Evolutionary conservation across 331 rosid species (phyloP).

Genomic region (Malus hybrid): DNA sequence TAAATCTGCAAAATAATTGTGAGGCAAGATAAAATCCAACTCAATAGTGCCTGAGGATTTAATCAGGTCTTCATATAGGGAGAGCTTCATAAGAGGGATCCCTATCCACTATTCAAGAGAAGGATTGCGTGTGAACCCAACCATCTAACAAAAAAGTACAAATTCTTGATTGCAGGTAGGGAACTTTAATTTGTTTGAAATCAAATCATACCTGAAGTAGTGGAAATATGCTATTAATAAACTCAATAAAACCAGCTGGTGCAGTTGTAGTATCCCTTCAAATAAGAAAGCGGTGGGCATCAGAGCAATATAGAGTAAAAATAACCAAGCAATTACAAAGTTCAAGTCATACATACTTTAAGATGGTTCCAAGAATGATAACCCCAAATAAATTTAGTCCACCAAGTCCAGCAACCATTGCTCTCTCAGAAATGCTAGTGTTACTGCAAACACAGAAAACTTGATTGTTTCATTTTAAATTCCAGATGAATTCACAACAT

Average conservation of each 20-base stretch:
- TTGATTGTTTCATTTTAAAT: constrained; percentile 3
- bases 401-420: constrained; percentile 82
- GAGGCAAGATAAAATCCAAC: constrained; percentile 4
- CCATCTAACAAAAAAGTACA: not conserved
- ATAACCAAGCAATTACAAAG: constrained; percentile 6
- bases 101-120: not conserved
- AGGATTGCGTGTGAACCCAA: not conserved
- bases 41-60: constrained; percentile 5
- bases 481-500: constrained; percentile 9
- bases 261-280: constrained; percentile 61
- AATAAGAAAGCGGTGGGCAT: constrained; percentile 21
- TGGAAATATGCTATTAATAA: constrained; percentile 76
- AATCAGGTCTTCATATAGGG: not conserved
- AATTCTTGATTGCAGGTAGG: not conserved
- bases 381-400: constrained; percentile 96
- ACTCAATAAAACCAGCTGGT: constrained; percentile 73
- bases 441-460: constrained; percentile 47
- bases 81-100: not conserved
- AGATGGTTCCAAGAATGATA: constrained; percentile 85
- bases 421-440: constrained; percentile 64
- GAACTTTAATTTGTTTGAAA: constrained; percentile 7
- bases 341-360: constrained; percentile 54
- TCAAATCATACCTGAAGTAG: constrained; percentile 68
- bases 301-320: constrained; percentile 16
- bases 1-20: constrained; percentile 57